Evolutionary conservation across 805 yeast genomes (phyloP), one percentile per base, ranked within the genome.

Genomic region (Torulaspora quercuum): DNA sequence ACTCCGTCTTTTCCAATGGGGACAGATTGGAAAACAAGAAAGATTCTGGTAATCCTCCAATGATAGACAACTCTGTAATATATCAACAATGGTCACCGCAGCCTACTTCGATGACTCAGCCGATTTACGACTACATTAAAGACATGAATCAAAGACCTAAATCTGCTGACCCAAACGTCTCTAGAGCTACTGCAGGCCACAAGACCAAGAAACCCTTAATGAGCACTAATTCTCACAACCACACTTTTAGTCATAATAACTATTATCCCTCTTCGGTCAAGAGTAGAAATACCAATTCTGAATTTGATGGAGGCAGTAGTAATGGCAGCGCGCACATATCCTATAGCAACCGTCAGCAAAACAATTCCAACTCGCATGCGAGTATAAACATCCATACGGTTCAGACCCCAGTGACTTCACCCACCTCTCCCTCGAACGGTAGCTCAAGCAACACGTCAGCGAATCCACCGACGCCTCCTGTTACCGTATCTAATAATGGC

Each of bases 111-210:
- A 59, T 59, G 30, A 62, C 56, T 10, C 56, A 55, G 29, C 50
- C 55, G 6, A 44, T 55, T 17, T 53, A 46, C 38, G 57, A 53
- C 41, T 46, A 45, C 50, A 25, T 50, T 52, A 57, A 45, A 30
- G 70, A 63, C 50, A 54, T 37, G 14, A 60, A 46, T 49, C 64
- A 52, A 33, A 60, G 73, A 45, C 70, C 73, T 19, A 61, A 67
- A 39, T 65, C 70, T 18, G 73, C 71, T 4, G 73, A 67, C 33
- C 70, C 71, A 3, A 46, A 45, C 33, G 41, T 48, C n/a, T 37
- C 43, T 6, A 35, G 37, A 15, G 32, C 21, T 9, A 39, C 30
- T 27, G 11, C 33, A 14, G 29, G 16, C 18, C 27, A 25, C 14
- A 33, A 36, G 19, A 14, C 22, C 9, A 42, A 38, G 35, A 35